Evolutionary conservation across 495 filamentous ascomycete species (phyloP).

Genomic region (Tuber microsphaerosporum): DNA sequence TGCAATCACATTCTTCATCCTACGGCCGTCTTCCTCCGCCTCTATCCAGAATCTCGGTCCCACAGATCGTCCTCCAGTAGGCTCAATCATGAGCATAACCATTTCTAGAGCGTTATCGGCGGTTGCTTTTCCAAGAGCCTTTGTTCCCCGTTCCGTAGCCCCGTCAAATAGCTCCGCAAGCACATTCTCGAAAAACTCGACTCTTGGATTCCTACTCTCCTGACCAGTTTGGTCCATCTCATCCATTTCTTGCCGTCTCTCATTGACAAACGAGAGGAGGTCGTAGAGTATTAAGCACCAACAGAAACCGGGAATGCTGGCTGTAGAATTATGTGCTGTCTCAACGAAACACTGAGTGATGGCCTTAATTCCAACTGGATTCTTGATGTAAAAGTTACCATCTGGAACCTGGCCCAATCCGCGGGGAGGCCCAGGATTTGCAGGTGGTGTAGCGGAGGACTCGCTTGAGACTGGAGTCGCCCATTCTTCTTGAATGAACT

Average conservation of each 20-base stretch:
- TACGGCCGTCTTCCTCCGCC: conserved; percentile 36
- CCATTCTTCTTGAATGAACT: conserved; percentile 42
- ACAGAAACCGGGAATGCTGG: conserved; percentile 29
- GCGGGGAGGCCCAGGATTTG: conserved; percentile 22
- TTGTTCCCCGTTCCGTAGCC: conserved; percentile 22
- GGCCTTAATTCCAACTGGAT: conserved; percentile 27
- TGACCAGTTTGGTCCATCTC: conserved; percentile 23
- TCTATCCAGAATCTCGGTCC: conserved; percentile 31
- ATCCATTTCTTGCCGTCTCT: conserved; percentile 24
- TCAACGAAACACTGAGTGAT: conserved; percentile 32
- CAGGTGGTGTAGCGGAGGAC: conserved; percentile 37
- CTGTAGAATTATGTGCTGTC: conserved; percentile 14
- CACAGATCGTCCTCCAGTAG: conserved; percentile 22
- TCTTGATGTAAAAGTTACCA: conserved; percentile 36
- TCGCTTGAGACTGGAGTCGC: conserved; percentile 33
- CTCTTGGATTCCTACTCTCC: conserved; percentile 24
- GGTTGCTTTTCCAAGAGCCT: conserved; percentile 20
- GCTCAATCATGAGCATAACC: conserved; percentile 35
- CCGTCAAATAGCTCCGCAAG: conserved; percentile 23
- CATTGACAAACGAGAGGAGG: conserved; percentile 31
- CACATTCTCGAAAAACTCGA: conserved; percentile 30
- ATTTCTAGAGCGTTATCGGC: conserved; percentile 24
- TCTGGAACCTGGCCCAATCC: conserved; percentile 19
- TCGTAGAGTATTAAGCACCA: conserved; percentile 35
- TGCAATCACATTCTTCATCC: conserved; percentile 41